Evolutionary conservation across 179 eudicot genomes (phyloP), one percentile per base, ranked within the genome.

Genomic region (Camellia oleifera): DNA sequence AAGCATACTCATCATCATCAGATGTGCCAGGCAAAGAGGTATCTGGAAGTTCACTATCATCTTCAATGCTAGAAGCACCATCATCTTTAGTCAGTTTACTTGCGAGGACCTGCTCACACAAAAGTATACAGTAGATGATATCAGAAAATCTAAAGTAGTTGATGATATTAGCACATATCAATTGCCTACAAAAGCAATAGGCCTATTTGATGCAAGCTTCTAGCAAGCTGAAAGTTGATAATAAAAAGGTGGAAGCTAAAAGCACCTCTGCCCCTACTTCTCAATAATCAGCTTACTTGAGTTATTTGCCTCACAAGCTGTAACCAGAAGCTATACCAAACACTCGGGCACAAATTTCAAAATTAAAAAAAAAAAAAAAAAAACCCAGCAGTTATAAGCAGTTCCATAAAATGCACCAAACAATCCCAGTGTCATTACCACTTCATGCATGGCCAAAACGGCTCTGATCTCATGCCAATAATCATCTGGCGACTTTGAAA

Each of bases 391-490:
- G 40, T 32, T 32, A 32, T 32, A 32, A 32, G 40, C 40, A 32
- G 40, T 1, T 32, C 40, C 40, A 32, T 32, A 32, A 32, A 32
- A 1, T 32, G 40, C 40, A 32, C 40, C 40, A 32, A 32, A 32
- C 40, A 32, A 32, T 32, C 40, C 40, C 40, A 32, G 10, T 62
- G 75, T n/a, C 73, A 61, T 73, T 86, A 89, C 89, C 85, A 75
- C 87, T 75, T 89, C 88, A 79, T 88, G 88, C 87, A 84, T 84
- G 79, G 87, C 84, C 56, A 84, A 89, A 60, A 88, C 92, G 44
- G 89, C 79, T 86, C 83, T 89, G 79, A 89, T 89, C 79, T 88
- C 88, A 76, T 88, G 87, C 92, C 92, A 89, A 68, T 88, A 89
- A 71, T 86, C 92, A 74, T 80, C 78, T 1, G 92, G 92, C 14